Evolutionary conservation across 306 rosid species (phyloP).

Genomic region (Clitoria ternatea): DNA sequence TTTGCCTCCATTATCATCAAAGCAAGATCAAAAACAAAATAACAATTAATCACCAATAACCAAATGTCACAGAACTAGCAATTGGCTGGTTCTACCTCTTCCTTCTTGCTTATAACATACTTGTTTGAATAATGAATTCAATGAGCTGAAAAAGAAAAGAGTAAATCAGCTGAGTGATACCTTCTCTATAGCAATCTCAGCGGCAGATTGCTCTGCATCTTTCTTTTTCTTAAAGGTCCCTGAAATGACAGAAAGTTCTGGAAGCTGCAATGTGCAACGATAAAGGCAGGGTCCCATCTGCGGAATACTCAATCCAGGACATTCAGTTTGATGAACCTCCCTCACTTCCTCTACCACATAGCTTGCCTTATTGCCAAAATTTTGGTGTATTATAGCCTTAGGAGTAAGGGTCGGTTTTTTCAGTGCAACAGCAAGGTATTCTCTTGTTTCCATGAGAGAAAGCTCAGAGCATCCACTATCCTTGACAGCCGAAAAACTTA

Average conservation of each 20-base stretch:
- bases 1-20: background rate
- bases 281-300: slow-evolving; percentile 60
- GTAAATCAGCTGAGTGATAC: slow-evolving; percentile 44
- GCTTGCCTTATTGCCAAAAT: slow-evolving; percentile 53
- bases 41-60: background rate
- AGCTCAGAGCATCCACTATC: slow-evolving; percentile 19
- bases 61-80: background rate
- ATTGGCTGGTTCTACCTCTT: slow-evolving; percentile 12
- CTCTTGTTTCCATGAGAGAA: slow-evolving; percentile 53
- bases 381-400: slow-evolving; percentile 70
- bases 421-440: slow-evolving; percentile 4
- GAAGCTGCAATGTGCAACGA: slow-evolving; percentile 82
- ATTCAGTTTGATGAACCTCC: slow-evolving; percentile 51
- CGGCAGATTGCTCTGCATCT: slow-evolving; percentile 95
- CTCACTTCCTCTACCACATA: slow-evolving; percentile 71
- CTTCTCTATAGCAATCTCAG: slow-evolving; percentile 81
- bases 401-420: slow-evolving; percentile 49
- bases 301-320: slow-evolving; percentile 67
- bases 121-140: slow-evolving; percentile 6
- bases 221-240: slow-evolving; percentile 75
- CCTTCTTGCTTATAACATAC: background rate
- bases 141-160: too few relatives aligned
- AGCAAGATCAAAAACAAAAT: background rate
- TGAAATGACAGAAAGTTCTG: slow-evolving; percentile 63
- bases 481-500: slow-evolving; percentile 10